Base-by-base conservation (phyloP, 441 rosid genomes). In the Eugenia klotzschiana region DNA sequence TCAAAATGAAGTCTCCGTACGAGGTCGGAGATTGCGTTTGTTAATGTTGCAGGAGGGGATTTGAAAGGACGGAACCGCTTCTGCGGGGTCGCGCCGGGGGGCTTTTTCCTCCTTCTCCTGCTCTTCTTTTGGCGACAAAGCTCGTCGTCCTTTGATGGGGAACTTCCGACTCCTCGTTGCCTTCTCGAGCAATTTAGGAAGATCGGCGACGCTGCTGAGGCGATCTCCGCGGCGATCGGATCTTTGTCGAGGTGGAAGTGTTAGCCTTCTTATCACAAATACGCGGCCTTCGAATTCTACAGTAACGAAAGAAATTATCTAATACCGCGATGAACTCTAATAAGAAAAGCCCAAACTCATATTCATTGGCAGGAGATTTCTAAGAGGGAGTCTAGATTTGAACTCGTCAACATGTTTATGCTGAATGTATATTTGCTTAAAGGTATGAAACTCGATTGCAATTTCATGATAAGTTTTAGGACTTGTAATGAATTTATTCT, bases 381-480 rank as follows among this genome's bases (percentile, higher is more conserved):
- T 12, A 9, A 33, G n/a, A 33, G 14, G 12, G 1, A 0, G 46
- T 0, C 1, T 20, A 33, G 22, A 3, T 37, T 4, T 4, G 8
- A 33, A 11, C 4, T 1, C 1, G 2, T 58, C 10, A 7, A 33
- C 2, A 2, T 33, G 18, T 64, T 2, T 37, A 37, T 6, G 2
- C 4, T 1, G 12, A 5, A 8, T 4, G 14, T 43, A 20, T 3
- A 69, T 69, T 6, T 4, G 22, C 13, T 33, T 15, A 20, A 69
- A 69, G 20, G 13, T 69, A 0, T 37, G 18, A 0, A 20, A 37
- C 1, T 18, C 0, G 2, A 37, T 33, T 37, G 12, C 13, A 40
- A 3, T 9, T 69, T 69, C 40, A 20, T 2, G 1, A 33, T 37
- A 37, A 69, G 8, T 69, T 20, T 37, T 20, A 20, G 0, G 14